Conservation (phyloP, 805 yeast species). For the Metschnikowia matae region DNA sequence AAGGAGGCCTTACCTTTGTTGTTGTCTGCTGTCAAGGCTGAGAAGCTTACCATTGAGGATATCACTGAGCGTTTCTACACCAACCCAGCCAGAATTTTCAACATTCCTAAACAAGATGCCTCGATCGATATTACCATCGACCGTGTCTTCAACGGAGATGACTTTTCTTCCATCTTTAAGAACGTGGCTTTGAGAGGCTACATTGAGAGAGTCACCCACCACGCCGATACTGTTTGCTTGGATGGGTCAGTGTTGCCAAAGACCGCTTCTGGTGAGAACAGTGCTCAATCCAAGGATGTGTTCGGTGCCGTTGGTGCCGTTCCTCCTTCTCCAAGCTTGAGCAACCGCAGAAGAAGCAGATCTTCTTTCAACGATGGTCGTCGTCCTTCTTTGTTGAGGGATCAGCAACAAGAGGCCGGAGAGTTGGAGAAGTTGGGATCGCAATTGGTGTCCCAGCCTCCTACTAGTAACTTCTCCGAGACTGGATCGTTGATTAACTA, state of each 20-base stretch:
- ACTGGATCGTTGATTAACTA: constrained; percentile 75
- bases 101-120: constrained; percentile 76
- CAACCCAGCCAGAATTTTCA: constrained; percentile 79
- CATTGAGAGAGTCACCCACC: constrained; percentile 81
- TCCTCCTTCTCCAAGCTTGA: constrained; percentile 41
- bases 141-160: constrained; percentile 39
- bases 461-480: constrained; percentile 66
- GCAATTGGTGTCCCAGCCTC: constrained; percentile 68
- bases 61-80: constrained; percentile 70
- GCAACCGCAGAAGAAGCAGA: constrained; percentile 29
- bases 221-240: constrained; percentile 74
- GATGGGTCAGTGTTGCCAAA: constrained; percentile 69
- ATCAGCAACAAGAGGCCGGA: constrained; percentile 36
- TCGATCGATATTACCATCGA: constrained; percentile 80
- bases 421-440: constrained; percentile 52
- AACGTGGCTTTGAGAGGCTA: constrained; percentile 63
- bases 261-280: constrained; percentile 55
- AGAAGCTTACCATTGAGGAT: constrained; percentile 67
- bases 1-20: constrained; percentile 79
- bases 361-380: constrained; percentile 31
- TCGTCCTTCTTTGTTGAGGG: constrained; percentile 34
- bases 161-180: constrained; percentile 40
- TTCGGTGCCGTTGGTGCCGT: constrained; percentile 37
- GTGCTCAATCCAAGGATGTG: constrained; percentile 43
- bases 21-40: constrained; percentile 72